These are phyloP conservation scores for Hirsutella thompsonii DNA, from an alignment of 2,329 filamentous ascomycete species.

Conservation along the genomic window DNA sequence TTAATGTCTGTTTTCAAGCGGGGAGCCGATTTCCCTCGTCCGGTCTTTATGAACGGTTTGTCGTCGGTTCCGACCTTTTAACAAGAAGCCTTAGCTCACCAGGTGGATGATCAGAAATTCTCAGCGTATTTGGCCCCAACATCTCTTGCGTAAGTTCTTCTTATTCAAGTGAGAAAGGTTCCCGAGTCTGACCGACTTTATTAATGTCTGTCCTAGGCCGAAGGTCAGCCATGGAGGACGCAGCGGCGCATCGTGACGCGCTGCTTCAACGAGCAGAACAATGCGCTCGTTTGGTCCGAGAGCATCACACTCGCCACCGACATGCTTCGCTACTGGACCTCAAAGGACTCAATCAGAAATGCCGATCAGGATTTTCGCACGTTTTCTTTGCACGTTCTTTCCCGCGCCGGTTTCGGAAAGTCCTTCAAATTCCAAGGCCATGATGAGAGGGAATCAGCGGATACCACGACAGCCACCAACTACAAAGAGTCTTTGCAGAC, in stretches of 20 bases:
- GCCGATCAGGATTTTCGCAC: not conserved
- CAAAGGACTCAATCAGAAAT: not conserved
- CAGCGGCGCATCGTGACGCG: not conserved
- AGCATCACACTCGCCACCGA: not conserved
- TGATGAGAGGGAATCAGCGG: not conserved
- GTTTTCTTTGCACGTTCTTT: not conserved
- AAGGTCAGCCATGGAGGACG: not conserved
- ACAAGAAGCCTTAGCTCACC: no score
- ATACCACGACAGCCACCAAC: not conserved
- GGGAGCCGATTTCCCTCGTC: not conserved
- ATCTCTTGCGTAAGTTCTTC: no score
- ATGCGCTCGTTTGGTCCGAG: not conserved
- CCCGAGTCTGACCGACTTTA: no score
- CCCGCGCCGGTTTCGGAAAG: not conserved
- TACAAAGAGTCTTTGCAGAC: not conserved
- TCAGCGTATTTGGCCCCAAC: no score
- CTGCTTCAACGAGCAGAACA: not conserved
- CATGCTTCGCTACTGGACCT: not conserved
- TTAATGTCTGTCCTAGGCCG: not conserved
- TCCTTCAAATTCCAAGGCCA: not conserved
- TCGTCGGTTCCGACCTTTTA: no score
- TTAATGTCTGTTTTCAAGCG: not conserved
- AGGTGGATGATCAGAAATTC: no score
- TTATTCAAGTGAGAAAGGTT: no score
- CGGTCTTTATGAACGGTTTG: not conserved